Evolutionary conservation across 192 early-diverging fungal genomes (phyloP), one percentile per base, ranked within the genome.

Genomic region (Linnemannia schmuckeri): DNA sequence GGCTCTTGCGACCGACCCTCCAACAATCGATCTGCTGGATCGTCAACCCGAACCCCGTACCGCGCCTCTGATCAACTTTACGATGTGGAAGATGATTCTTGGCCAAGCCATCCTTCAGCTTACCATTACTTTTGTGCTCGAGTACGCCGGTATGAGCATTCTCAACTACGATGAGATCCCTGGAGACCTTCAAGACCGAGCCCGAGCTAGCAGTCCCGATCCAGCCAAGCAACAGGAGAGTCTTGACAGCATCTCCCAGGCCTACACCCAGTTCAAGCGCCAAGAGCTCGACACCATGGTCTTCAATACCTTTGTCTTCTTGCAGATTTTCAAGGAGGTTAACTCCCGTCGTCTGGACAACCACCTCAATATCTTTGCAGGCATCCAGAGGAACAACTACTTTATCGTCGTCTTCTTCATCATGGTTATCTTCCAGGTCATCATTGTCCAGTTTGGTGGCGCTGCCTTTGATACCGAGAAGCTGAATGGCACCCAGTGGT

Each of bases 21-120:
- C 99, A 1, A 96, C 94, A 1, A 83, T 85, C 7, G 95, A 95
- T n/a, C 84, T 99, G 37, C 92, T 99, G 40, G 90, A 98, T 44
- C 94, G 98, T 74, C 92, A 93, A 18, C 98, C 99, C 20, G 95
- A 98, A 75, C 91, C 94, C 74, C 91, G 93, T 41, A 91, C 89
- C n/a, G 95, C 96, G 44, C 93, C 97, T 12, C 88, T 99, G 40
- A 97, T 99, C 78, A 94, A 91, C 9, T 95, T 95, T 80, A 92
- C 92, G 42, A 99, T 99, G 99, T 98, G 96, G 95, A 97, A 97
- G 83, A 96, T 97, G 93, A 98, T 99, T 69, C 87, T 98, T 41
- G 96, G 96, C 10, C 97, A 99, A 90, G 93, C 95, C 13, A 88
- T 99, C 33, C 95, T 96, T 88, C 98, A 99, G 88, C 92, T 98